Evolutionary conservation across 1,139 yeast species (phyloP).

Genomic region (Debaryomyces sp.): DNA sequence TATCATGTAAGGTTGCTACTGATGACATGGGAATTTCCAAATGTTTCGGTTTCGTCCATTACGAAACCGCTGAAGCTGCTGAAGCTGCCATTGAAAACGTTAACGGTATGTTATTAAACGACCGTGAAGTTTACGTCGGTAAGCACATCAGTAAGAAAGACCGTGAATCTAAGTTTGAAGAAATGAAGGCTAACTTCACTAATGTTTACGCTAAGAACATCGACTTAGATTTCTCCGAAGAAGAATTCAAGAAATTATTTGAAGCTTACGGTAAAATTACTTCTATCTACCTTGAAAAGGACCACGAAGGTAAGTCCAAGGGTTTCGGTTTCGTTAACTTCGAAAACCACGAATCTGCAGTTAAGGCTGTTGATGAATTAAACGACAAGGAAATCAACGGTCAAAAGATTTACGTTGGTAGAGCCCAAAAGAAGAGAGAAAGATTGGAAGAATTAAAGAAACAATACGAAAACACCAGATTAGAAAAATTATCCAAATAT

Average conservation of each 20-base stretch:
- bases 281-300: constrained; percentile 81
- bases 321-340: constrained; percentile 97
- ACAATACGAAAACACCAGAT: constrained; percentile 91
- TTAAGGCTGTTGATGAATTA: constrained; percentile 87
- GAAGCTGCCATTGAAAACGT: constrained; percentile 95
- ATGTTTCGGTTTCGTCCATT: constrained; percentile 98
- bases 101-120: constrained; percentile 98
- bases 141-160: constrained; percentile 92
- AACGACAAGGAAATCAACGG: constrained; percentile 86
- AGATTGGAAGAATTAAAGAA: constrained; percentile 95
- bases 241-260: constrained; percentile 75
- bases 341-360: constrained; percentile 85
- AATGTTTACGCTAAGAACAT: constrained; percentile 94
- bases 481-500: constrained; percentile 91
- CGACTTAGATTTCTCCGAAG: constrained; percentile 69
- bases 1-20: constrained; percentile 97
- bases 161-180: constrained; percentile 93
- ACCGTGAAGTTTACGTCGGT: constrained; percentile 95
- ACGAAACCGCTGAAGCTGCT: constrained; percentile 92
- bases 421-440: constrained; percentile 99
- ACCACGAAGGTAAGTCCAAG: constrained; percentile 85
- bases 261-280: constrained; percentile 78
- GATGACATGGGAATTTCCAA: constrained; percentile 91
- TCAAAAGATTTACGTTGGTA: constrained; percentile 90
- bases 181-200: constrained; percentile 91